Base-by-base conservation (phyloP, 2,329 filamentous ascomycete species). In the Ascochyta fabae region DNA sequence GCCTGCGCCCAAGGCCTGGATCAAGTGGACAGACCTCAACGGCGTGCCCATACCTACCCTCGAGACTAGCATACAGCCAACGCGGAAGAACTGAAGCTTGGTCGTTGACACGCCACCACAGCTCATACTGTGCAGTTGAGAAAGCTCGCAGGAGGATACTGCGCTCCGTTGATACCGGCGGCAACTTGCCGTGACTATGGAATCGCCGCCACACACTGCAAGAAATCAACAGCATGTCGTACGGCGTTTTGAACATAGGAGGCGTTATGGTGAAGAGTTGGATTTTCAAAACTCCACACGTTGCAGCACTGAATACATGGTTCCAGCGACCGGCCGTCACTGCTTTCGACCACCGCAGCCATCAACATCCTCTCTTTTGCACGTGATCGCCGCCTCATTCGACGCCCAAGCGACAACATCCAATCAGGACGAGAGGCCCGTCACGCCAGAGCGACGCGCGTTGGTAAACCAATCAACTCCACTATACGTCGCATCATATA, bases 41-140 rank as follows among this genome's bases (percentile, higher is more conserved):
- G 68, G 70, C 43, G 57, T 72, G 19, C 69, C 70, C 19, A 67
- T 73, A 43, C 69, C 70, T 27, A 67, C 60, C 4, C 63, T 64
- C 40, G 61, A 64, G 42, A 46, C 47, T 24, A 47, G 47, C 47
- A 59, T 62, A 13, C 42, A 48, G 26, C 64, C 65, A 12, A 64
- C 61, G 44, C 42, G 58, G 35, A 57, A 61, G 31, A 51, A 63
- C 23, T 59, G 50, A 52, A 31, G n/a, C n/a, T 35, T 23, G 22
- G 3, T 34, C n/a, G 4, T 16, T 16, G 15, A 9, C n/a, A 16
- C 33, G 9, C 3, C 15, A 8, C 33, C 6, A 35, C 33, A 16
- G 33, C 33, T 16, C 33, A 2, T 16, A 35, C 15, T 10, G 19
- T 19, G 19, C 19, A 19, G 19, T 19, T 16, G 15, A 42, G 15